Percentiles rank a stretch among this genome's conserved stretches.
These are phyloP conservation scores for Metschnikowia gelsemii DNA, from an alignment of 805 yeast species.

Conservation along the genomic window DNA sequence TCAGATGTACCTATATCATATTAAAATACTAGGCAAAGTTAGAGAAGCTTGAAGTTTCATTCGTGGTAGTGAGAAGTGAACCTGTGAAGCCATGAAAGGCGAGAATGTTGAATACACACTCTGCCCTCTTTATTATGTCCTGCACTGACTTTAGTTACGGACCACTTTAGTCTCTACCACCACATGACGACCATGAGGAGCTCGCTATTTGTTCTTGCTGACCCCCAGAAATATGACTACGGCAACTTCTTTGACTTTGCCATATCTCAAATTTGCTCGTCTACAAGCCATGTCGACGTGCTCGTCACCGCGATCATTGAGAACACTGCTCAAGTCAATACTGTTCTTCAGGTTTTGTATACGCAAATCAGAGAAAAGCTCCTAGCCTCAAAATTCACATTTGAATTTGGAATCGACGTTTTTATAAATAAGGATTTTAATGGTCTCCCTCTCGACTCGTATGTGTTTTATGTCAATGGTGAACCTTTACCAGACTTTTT, in stretches of 20 bases:
- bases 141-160: too few species aligned
- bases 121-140: too few species aligned
- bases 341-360: slow-evolving; percentile 31
- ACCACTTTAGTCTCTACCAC: too few species aligned
- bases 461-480: background rate
- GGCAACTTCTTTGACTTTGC: slow-evolving; percentile 10
- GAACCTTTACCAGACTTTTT: slow-evolving; percentile 4
- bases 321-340: slow-evolving; percentile 27
- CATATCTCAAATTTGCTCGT: slow-evolving; percentile 3
- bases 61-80: too few species aligned
- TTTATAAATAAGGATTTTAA: slow-evolving; percentile 23
- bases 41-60: too few species aligned
- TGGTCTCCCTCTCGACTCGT: too few species aligned
- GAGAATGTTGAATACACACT: too few species aligned
- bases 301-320: slow-evolving; percentile 23
- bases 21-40: too few species aligned
- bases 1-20: too few species aligned
- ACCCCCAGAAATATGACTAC: slow-evolving; percentile 13
- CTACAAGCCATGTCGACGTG: slow-evolving; percentile 23
- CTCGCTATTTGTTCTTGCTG: background rate
- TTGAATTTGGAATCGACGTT: slow-evolving; percentile 31
- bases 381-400: slow-evolving; percentile 22
- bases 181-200: slow-evolving; percentile 2
- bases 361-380: slow-evolving; percentile 15
- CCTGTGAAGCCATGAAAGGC: too few species aligned